Conservation (phyloP, 2,329 filamentous ascomycete genomes). For the Scolecobasidium constrictum region DNA sequence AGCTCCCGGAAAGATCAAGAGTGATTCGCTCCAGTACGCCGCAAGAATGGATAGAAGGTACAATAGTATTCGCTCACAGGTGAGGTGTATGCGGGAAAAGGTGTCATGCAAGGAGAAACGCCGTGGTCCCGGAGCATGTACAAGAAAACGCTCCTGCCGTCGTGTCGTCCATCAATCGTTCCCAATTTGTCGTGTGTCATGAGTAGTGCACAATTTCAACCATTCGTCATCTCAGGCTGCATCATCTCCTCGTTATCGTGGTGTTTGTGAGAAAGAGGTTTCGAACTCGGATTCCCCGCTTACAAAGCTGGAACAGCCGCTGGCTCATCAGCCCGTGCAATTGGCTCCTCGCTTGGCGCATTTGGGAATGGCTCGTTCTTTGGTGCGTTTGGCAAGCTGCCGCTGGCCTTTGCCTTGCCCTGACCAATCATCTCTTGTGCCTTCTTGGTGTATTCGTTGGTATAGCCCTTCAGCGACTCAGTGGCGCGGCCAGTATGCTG, state of each 20-base stretch:
- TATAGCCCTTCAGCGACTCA: slow-evolving; percentile 46
- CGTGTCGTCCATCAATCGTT: neutral
- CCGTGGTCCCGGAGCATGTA: too few relatives aligned
- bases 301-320: neutral
- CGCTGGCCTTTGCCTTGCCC: slow-evolving; percentile 4
- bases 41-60: too few relatives aligned
- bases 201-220: neutral
- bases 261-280: neutral
- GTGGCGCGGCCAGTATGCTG: slow-evolving; percentile 49
- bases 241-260: slow-evolving; percentile 1
- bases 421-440: slow-evolving; percentile 36
- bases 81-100: too few relatives aligned
- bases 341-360: slow-evolving; percentile 2
- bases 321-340: slow-evolving; percentile 3
- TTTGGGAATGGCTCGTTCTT: slow-evolving; percentile 2
- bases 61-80: too few relatives aligned
- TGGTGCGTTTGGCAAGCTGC: slow-evolving; percentile 4
- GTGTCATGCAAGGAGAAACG: too few relatives aligned
- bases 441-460: slow-evolving; percentile 49
- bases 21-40: too few relatives aligned
- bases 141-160: neutral
- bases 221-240: neutral
- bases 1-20: too few relatives aligned
- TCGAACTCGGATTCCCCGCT: neutral
- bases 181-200: neutral